Evolutionary conservation across 805 yeast species (phyloP).

Genomic region (Saccharomycopsis fodiens): DNA sequence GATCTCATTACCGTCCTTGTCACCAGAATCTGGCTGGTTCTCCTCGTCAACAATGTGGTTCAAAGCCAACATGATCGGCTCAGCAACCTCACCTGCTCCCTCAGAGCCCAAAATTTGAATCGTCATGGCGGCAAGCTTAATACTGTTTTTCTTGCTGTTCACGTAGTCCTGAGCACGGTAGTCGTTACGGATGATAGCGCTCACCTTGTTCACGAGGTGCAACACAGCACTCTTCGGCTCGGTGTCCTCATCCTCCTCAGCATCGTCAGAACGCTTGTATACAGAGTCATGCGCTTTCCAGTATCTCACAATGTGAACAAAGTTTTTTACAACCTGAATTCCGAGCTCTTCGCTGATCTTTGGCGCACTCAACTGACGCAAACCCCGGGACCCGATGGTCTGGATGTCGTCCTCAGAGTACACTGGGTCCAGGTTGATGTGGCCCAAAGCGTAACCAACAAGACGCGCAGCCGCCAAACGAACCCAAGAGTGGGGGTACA

Average conservation of each 20-base stretch:
- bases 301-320: constrained; percentile 48
- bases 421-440: constrained; percentile 27
- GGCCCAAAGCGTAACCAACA: constrained; percentile 43
- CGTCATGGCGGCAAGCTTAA: constrained; percentile 64
- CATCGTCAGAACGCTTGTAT: constrained; percentile 26
- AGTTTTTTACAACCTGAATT: constrained; percentile 54
- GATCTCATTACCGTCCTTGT: constrained; percentile 40
- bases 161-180: constrained; percentile 44
- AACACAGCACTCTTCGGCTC: constrained; percentile 36
- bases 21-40: constrained; percentile 28
- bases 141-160: constrained; percentile 56
- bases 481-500: constrained; percentile 92
- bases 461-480: constrained; percentile 60
- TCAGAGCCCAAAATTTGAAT: constrained; percentile 41
- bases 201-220: constrained; percentile 56
- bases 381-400: constrained; percentile 53
- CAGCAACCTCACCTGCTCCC: constrained; percentile 31
- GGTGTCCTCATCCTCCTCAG: constrained; percentile 24
- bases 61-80: constrained; percentile 43
- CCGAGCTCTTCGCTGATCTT: constrained; percentile 56
- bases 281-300: constrained; percentile 46
- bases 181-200: constrained; percentile 61
- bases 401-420: constrained; percentile 48
- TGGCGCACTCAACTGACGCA: constrained; percentile 83
- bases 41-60: constrained; percentile 40